Evolutionary conservation across 139 green algal species (phyloP).

Genomic region (Chlamydomonas sphaeroides): DNA sequence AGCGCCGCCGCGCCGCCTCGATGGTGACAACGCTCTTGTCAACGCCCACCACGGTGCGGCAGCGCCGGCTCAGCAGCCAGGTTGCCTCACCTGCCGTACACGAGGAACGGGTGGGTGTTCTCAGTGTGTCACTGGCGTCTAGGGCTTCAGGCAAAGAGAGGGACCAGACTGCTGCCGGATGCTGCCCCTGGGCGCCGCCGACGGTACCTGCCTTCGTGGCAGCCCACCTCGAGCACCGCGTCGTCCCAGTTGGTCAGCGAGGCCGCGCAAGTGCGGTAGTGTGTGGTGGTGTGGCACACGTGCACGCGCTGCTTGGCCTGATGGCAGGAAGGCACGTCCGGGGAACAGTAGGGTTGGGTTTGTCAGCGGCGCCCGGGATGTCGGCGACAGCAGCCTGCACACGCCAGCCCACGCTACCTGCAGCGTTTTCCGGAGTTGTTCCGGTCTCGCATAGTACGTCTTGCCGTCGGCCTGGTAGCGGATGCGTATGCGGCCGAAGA

Average conservation of each 20-base stretch:
- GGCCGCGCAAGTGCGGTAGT: constrained; percentile 51
- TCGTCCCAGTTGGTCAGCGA: constrained; percentile 41
- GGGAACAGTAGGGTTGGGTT: no score
- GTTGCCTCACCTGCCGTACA: constrained; percentile 55
- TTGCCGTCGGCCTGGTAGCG: constrained; percentile 35
- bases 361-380: neutral
- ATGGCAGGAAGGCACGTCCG: neutral
- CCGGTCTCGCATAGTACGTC: constrained; percentile 41
- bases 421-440: constrained; percentile 20
- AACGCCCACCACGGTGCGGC: constrained; percentile 45
- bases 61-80: constrained; percentile 40
- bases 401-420: neutral
- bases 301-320: constrained; percentile 51
- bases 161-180: no score
- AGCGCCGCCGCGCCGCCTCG: constrained; percentile 11
- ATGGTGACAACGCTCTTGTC: constrained; percentile 13
- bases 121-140: no score
- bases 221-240: constrained; percentile 58
- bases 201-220: constrained; percentile 48
- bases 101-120: no score
- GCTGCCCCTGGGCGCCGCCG: no score
- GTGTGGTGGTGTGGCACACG: constrained; percentile 48
- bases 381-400: neutral
- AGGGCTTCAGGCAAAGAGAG: no score
- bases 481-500: constrained; percentile 21